phyloP scores from a whole-genome alignment of 1,284 basidiomycete species.

The Xanthoconium separans region DNA sequence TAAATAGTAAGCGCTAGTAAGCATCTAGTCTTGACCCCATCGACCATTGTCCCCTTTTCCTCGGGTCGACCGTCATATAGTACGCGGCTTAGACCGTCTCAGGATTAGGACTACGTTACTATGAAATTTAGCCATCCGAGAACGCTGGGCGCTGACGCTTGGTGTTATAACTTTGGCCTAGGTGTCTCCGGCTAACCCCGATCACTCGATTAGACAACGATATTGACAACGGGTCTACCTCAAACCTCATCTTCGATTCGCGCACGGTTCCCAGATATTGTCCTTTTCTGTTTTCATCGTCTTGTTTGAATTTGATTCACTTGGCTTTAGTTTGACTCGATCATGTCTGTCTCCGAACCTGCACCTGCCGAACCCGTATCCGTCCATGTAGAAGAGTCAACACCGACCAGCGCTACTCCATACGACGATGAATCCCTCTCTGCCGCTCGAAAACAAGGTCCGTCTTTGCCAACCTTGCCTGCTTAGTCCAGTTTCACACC shows the following conservation, averaged over 20 bases:
- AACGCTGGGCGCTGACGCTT: no score
- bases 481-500: neutral
- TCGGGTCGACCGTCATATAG: no score
- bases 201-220: no score
- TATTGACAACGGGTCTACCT: no score
- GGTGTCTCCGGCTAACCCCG: no score
- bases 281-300: neutral
- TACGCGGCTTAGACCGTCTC: no score
- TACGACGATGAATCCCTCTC: slow-evolving; percentile 17
- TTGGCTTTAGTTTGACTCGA: slow-evolving; percentile 4
- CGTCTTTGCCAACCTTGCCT: neutral
- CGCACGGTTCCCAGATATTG: neutral
- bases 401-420: neutral
- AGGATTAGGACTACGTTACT: no score
- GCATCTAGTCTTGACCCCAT: no score
- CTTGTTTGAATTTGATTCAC: neutral
- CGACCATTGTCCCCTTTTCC: no score
- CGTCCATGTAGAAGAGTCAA: neutral
- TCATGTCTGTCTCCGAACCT: slow-evolving; percentile 23
- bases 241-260: neutral
- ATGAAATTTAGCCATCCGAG: no score
- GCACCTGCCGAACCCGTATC: neutral
- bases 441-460: slow-evolving; percentile 29
- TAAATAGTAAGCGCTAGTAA: no score
- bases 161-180: no score